phyloP scores from a whole-genome alignment of 345 rosid species.

The Boechera stricta region DNA sequence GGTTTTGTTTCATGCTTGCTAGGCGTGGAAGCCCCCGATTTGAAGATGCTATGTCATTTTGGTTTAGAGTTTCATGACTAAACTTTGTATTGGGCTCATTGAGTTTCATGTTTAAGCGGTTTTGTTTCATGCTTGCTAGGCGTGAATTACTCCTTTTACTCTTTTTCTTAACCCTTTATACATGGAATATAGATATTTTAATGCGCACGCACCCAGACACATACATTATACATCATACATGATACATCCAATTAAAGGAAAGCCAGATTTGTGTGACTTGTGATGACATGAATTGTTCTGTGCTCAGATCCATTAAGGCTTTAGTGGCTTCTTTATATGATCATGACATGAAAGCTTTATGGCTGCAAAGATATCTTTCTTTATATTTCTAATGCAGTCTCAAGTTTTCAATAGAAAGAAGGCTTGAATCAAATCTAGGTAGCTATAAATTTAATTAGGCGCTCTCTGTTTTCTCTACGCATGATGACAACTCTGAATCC shows the following conservation, averaged over 20 bases:
- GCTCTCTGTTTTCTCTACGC: slow-evolving; percentile 17
- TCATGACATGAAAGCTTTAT: slow-evolving; percentile 6
- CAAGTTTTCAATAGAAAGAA: neutral
- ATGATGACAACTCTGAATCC: slow-evolving; percentile 30
- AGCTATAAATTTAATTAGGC: neutral
- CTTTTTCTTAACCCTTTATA: no score
- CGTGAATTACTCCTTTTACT: no score
- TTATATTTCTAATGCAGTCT: neutral
- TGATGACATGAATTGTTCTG: neutral
- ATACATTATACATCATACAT: neutral
- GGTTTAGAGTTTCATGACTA: no score
- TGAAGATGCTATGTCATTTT: no score
- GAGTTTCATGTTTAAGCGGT: no score
- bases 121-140: no score
- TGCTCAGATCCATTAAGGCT: slow-evolving; percentile 23
- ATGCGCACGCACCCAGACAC: no score
- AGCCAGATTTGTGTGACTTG: neutral
- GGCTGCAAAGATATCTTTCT: neutral
- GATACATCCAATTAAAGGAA: neutral
- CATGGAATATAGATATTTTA: no score
- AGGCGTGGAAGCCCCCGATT: no score
- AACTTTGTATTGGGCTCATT: no score
- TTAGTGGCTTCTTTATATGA: slow-evolving; percentile 31
- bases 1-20: no score
- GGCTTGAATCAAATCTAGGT: slow-evolving; percentile 11